Evolutionary conservation across 176 grass and related monocot genomes (phyloP).

Genomic region (Oryza officinalis): DNA sequence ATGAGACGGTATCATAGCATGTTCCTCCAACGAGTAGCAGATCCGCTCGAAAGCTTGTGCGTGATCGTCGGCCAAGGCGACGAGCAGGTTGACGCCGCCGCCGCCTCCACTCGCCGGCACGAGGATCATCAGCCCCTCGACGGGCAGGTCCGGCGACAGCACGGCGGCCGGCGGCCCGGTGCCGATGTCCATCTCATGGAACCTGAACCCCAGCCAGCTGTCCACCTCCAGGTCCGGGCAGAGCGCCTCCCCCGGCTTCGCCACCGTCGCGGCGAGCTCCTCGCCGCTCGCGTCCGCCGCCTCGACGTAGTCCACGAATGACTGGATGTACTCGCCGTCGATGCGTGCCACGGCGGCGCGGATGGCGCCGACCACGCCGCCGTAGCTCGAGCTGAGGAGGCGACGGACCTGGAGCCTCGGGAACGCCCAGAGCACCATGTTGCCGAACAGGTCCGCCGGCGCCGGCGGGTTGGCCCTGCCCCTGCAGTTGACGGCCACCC

Average conservation of each 20-base stretch:
- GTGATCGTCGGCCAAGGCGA: conserved; percentile 10
- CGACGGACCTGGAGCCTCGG: conserved; percentile 12
- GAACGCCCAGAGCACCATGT: conserved; percentile 49
- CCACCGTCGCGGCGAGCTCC: conserved; percentile 21
- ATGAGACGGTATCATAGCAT: too few species aligned
- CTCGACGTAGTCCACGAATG: conserved; percentile 38
- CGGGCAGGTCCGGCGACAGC: neutral
- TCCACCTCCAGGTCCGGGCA: conserved; percentile 38
- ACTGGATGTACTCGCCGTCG: conserved; percentile 37
- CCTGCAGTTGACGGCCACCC: conserved; percentile 42
- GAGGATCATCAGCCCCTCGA: conserved; percentile 14
- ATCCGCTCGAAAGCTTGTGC: neutral
- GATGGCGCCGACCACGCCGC: conserved; percentile 9
- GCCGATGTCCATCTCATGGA: conserved; percentile 41
- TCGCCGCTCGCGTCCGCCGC: neutral
- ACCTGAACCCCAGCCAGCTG: conserved; percentile 36
- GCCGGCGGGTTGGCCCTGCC: conserved; percentile 15
- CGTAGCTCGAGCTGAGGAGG: neutral
- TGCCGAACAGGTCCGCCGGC: conserved; percentile 38
- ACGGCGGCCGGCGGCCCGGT: neutral
- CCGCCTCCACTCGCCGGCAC: neutral
- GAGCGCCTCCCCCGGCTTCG: neutral
- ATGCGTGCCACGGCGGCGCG: conserved; percentile 13
- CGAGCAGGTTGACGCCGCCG: conserved; percentile 15
- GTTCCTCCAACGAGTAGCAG: conserved; percentile 12